Evolutionary conservation across 2,329 filamentous ascomycete genomes (phyloP).

Genomic region (Neonectria magnoliae): DNA sequence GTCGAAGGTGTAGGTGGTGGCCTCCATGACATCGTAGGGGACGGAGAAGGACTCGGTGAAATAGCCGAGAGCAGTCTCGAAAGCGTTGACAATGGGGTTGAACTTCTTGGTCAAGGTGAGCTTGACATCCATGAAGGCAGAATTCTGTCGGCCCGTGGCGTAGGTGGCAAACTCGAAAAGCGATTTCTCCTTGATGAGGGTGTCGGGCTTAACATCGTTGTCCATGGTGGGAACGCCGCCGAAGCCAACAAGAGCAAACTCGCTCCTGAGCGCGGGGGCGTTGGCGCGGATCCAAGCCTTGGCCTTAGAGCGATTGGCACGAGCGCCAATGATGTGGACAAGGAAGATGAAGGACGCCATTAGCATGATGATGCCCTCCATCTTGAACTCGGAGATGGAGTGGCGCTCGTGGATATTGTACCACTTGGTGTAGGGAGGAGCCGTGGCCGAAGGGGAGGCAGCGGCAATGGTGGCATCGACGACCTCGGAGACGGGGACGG

Average conservation of each 20-base stretch:
- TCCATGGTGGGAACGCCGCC: conserved; percentile 63
- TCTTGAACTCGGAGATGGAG: conserved; percentile 82
- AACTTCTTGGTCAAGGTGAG: conserved; percentile 85
- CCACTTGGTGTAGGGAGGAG: conserved; percentile 87
- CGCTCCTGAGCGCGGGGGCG: conserved; percentile 74
- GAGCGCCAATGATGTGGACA: conserved; percentile 83
- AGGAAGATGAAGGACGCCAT: conserved; percentile 79
- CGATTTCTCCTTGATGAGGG: conserved; percentile 83
- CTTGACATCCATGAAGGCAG: conserved; percentile 89
- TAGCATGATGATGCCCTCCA: conserved; percentile 83
- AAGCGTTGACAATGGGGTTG: conserved; percentile 73
- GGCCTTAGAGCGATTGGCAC: conserved; percentile 82
- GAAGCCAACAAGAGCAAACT: conserved; percentile 91
- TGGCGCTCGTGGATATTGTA: conserved; percentile 96
- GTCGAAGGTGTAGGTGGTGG: conserved; percentile 87
- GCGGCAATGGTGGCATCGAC: conserved; percentile 58
- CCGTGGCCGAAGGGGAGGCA: conserved; percentile 58
- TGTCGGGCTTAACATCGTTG: conserved; percentile 50
- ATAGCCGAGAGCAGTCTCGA: conserved; percentile 76
- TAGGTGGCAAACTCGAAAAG: conserved; percentile 89
- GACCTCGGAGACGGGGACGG: conserved; percentile 62
- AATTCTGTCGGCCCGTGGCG: conserved; percentile 90
- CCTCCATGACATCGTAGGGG: conserved; percentile 79
- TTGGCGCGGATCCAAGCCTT: conserved; percentile 83
- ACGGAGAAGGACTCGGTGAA: conserved; percentile 80